phyloP scores from a whole-genome alignment of 345 rosid genomes.

The Pistacia integerrima region DNA sequence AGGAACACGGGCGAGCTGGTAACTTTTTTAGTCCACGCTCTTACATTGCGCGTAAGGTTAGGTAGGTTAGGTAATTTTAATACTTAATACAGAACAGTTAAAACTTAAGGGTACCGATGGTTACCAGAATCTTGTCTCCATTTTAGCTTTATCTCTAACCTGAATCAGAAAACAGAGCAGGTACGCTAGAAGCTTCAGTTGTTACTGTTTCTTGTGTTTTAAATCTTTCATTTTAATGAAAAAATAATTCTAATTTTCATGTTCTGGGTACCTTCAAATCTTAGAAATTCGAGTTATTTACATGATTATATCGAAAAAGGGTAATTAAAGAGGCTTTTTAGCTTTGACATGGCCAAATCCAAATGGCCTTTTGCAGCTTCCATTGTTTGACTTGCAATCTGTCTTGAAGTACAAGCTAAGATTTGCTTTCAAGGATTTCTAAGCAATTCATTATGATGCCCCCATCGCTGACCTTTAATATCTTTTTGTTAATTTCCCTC shows the following conservation, averaged over 20 bases:
- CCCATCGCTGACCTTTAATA: background rate
- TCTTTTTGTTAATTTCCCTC: background rate
- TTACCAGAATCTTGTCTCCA: background rate
- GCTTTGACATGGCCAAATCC: too few species aligned
- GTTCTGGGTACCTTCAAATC: background rate
- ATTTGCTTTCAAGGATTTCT: constrained; percentile 11
- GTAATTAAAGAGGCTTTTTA: too few species aligned
- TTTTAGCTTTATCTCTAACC: background rate
- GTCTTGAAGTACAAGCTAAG: constrained; percentile 10
- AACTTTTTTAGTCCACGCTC: background rate
- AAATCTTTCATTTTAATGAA: background rate
- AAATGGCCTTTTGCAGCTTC: background rate
- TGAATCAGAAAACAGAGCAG: background rate
- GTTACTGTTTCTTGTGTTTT: background rate
- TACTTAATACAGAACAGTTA: background rate
- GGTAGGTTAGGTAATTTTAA: too few species aligned
- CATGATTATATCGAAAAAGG: too few species aligned
- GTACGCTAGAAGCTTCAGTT: background rate
- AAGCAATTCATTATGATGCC: background rate
- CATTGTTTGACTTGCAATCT: constrained; percentile 3
- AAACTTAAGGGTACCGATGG: background rate
- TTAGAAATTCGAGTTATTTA: too few species aligned
- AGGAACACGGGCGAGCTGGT: too few species aligned
- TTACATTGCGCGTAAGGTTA: background rate
- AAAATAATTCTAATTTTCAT: background rate